Percentiles rank a stretch among this genome's conserved stretches.
Evolutionary conservation across 768 basidiomycete species (phyloP).

Genomic region (Rhizopogon vulgaris): DNA sequence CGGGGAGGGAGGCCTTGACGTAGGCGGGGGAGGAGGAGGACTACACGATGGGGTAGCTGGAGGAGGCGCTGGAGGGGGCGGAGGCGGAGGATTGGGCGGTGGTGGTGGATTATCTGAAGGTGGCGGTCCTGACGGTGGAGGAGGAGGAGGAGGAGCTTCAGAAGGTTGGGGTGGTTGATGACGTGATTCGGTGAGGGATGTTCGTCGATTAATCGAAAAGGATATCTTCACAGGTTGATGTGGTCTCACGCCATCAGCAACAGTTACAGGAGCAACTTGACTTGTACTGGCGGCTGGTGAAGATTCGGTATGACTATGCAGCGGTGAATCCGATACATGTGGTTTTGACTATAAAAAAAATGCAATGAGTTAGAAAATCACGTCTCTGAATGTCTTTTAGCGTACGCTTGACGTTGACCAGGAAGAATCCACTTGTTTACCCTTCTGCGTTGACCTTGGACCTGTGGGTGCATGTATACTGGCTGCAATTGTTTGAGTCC

Average conservation of each 20-base stretch:
- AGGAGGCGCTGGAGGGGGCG: constrained; percentile 16
- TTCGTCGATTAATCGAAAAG: constrained; percentile 24
- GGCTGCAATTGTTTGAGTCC: constrained; percentile 19
- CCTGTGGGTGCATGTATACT: constrained; percentile 23
- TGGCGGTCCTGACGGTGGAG: constrained; percentile 26
- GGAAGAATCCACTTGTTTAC: constrained; percentile 35
- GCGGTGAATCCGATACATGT: constrained; percentile 8
- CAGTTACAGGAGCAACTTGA: constrained; percentile 14
- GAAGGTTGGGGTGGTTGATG: constrained; percentile 31
- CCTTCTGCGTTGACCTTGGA: constrained; percentile 32
- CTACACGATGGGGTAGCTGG: constrained; percentile 20
- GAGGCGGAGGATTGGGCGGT: constrained; percentile 12
- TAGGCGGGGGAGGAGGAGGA: constrained; percentile 24
- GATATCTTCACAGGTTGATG: constrained; percentile 28
- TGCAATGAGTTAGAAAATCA: constrained; percentile 3
- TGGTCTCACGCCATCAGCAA: constrained; percentile 25
- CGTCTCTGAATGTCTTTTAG: background rate
- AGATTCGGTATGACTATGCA: constrained; percentile 7
- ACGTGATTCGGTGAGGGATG: constrained; percentile 19
- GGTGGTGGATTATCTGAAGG: constrained; percentile 20
- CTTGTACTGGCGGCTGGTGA: constrained; percentile 9
- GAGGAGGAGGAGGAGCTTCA: constrained; percentile 32
- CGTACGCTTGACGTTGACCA: constrained; percentile 31
- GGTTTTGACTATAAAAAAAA: constrained; percentile 11
- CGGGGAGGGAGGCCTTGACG: constrained; percentile 14